Evolutionary conservation across 176 grass and related monocot genomes (phyloP), one percentile per base, ranked within the genome.

Genomic region (Phoenix roebelenii): DNA sequence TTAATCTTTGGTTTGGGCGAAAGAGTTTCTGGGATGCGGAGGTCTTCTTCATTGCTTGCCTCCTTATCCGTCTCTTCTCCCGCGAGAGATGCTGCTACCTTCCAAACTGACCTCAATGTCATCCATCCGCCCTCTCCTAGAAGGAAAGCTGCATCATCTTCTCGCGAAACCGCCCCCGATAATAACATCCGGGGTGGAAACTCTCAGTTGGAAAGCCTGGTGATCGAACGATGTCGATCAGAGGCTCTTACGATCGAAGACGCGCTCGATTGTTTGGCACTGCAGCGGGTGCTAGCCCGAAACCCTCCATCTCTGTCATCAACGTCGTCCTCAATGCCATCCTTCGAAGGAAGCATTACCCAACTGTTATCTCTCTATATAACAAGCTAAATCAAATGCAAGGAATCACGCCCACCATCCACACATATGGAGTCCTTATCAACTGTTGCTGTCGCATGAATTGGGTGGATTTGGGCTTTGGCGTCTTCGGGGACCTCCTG

Each of bases 381-480:
- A 67, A 17, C 14, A 72, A 26, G 17, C 20, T 79, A 30, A 29
- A 12, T 18, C 54, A 9, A 29, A 24, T 10, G 0, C 22, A 32
- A 16, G 63, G 10, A 0, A 23, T 25, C 17, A 9, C 50, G 16
- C 44, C 30, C 1, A 16, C 49, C 0, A 0, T 23, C 22, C 0
- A 2, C 55, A 76, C 76, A 44, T 80, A 83, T 23, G 9, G 5
- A 1, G 65, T 74, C 29, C 14, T 86, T 7, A 44, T 77, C 6
- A 58, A 60, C 14, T 69, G 64, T 25, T 81, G 78, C 65, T 5
- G 61, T 58, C 58, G 49, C 3, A 18, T 15, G 1, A 12, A 49
- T 14, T 24, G 58, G 4, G 50, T 23, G 1, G 53, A 61, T 32
- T 56, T 81, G 0, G 52, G 2, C 4, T 63, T 86, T 39, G 14